phyloP scores from a whole-genome alignment of 257 asterid genomes.

The Ocimum tenuiflorum region DNA sequence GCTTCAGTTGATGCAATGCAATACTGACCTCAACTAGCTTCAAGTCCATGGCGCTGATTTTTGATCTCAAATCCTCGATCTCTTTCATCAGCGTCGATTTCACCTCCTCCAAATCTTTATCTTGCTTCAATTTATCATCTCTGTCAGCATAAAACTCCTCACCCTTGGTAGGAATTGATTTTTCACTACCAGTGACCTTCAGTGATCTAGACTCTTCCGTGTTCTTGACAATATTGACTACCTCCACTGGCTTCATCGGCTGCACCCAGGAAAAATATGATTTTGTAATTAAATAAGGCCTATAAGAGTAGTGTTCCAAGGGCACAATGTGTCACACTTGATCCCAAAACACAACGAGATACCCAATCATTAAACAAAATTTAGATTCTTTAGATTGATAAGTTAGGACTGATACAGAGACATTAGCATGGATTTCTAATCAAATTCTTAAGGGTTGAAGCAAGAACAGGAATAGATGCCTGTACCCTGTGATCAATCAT shows the following conservation, averaged over 20 bases:
- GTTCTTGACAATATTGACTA: constrained; percentile 28
- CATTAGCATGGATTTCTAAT: constrained; percentile 5
- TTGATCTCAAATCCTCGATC: constrained; percentile 44
- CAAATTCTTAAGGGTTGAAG: background rate
- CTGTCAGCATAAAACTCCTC: constrained; percentile 24
- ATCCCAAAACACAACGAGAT: too few species aligned
- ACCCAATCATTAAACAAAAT: too few species aligned
- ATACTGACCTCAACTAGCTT: constrained; percentile 61
- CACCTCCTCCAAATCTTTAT: constrained; percentile 34
- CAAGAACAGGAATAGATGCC: constrained; percentile 1
- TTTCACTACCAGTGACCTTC: constrained; percentile 27
- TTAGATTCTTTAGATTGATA: background rate
- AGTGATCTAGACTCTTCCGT: constrained; percentile 32
- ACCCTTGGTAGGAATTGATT: constrained; percentile 26
- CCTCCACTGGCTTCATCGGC: constrained; percentile 36
- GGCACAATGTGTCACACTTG: background rate
- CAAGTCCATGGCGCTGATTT: constrained; percentile 42
- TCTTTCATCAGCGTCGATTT: constrained; percentile 33
- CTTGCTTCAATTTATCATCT: constrained; percentile 24
- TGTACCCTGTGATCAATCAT: constrained; percentile 4
- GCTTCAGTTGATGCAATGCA: too few species aligned
- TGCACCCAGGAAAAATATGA: constrained; percentile 22
- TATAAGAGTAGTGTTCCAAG: background rate
- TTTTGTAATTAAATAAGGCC: background rate
- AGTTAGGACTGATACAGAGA: background rate